Percentiles rank a stretch among this genome's conserved stretches.
phyloP scores from a whole-genome alignment of 768 basidiomycete genomes.

The Phlebiopsis flavidoalba region DNA sequence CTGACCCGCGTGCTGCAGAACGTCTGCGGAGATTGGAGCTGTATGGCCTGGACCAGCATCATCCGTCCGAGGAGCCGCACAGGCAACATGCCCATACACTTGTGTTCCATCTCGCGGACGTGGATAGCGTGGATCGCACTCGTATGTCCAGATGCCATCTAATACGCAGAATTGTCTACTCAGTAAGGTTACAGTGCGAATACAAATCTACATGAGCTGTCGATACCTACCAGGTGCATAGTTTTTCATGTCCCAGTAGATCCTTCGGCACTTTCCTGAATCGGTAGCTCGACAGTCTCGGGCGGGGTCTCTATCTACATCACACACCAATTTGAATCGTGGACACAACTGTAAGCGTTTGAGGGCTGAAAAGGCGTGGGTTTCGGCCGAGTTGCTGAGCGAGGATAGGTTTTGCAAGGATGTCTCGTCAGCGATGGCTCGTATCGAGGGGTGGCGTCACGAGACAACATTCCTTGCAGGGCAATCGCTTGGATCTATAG shows the following conservation, averaged over 20 bases:
- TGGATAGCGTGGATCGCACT: slow-evolving; percentile 88
- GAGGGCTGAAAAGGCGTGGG: slow-evolving; percentile 44
- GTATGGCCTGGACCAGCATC: slow-evolving; percentile 73
- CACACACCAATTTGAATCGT: slow-evolving; percentile 39
- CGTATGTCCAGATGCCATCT: slow-evolving; percentile 45
- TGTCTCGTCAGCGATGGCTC: slow-evolving; percentile 37
- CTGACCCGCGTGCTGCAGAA: slow-evolving; percentile 36
- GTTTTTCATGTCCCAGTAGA: slow-evolving; percentile 20
- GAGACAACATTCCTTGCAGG: not conserved
- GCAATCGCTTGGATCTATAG: not conserved
- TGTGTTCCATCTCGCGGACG: slow-evolving; percentile 92
- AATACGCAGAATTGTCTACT: not conserved
- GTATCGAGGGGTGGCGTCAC: slow-evolving; percentile 23
- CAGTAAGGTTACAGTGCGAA: slow-evolving; percentile 46
- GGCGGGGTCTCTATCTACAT: slow-evolving; percentile 40
- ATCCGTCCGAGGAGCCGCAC: slow-evolving; percentile 86
- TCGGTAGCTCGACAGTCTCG: slow-evolving; percentile 19
- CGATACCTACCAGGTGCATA: slow-evolving; percentile 70
- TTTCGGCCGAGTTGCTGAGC: slow-evolving; percentile 37
- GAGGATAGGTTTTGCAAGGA: slow-evolving; percentile 40
- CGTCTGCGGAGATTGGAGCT: slow-evolving; percentile 81
- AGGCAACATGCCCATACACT: slow-evolving; percentile 70
- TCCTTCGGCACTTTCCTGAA: slow-evolving; percentile 7
- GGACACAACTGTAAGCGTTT: slow-evolving; percentile 33
- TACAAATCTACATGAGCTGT: slow-evolving; percentile 78